phyloP scores from a whole-genome alignment of 352 stramenopile species.

The Globisporangium alternatum region DNA sequence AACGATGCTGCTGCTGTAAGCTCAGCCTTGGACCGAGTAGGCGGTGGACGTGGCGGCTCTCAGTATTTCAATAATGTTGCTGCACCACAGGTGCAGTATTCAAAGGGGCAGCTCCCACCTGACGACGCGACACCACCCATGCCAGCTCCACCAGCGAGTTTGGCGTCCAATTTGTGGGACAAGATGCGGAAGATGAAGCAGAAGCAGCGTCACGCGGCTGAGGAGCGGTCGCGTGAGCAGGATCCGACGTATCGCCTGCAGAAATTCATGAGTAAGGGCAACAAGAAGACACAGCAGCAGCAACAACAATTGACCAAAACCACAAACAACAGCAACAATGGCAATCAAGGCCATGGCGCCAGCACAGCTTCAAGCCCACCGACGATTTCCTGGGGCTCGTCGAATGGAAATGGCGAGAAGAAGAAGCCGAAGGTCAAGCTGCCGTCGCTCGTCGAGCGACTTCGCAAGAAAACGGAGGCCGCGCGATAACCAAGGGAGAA shows the following conservation, averaged over 20 bases:
- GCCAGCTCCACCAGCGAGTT: slow-evolving; percentile 24
- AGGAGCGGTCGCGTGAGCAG: slow-evolving; percentile 39
- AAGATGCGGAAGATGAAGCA: slow-evolving; percentile 61
- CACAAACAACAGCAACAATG: slow-evolving; percentile 21
- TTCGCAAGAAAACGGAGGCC: slow-evolving; percentile 63
- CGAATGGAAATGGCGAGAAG: slow-evolving; percentile 27
- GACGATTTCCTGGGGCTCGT: slow-evolving; percentile 43
- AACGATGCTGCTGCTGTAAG: background rate
- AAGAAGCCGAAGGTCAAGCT: slow-evolving; percentile 71
- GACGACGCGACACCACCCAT: background rate
- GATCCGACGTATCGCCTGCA: slow-evolving; percentile 55
- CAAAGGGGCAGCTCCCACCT: background rate
- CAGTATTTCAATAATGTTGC: background rate
- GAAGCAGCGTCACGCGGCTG: slow-evolving; percentile 30
- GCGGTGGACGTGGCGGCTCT: background rate
- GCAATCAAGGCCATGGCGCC: background rate
- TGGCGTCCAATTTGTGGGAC: slow-evolving; percentile 56
- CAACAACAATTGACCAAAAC: background rate
- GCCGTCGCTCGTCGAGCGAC: slow-evolving; percentile 66
- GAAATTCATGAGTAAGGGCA: slow-evolving; percentile 44
- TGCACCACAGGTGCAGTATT: background rate
- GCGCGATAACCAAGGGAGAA: slow-evolving; percentile 22
- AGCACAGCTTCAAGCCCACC: slow-evolving; percentile 14
- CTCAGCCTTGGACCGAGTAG: background rate
- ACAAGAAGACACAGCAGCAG: background rate